Conservation (phyloP, 306 rosid genomes). For the Begonia masoniana region DNA sequence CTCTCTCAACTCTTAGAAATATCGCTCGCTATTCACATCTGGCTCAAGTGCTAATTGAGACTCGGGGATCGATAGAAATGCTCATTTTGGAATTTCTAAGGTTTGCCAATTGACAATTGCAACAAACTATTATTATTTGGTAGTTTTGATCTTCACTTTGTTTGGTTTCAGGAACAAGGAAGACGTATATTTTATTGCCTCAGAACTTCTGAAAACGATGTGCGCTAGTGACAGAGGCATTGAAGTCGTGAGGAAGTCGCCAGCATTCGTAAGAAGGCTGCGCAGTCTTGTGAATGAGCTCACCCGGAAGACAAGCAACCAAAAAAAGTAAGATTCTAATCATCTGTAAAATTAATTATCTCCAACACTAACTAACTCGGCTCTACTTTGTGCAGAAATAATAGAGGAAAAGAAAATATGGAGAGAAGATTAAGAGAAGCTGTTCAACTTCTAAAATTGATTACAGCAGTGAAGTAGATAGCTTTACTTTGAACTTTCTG, state of each 20-base stretch:
- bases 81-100: slow-evolving; percentile 58
- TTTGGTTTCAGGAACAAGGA: slow-evolving; percentile 66
- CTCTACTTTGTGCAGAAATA: slow-evolving; percentile 34
- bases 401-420: slow-evolving; percentile 31
- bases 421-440: slow-evolving; percentile 73
- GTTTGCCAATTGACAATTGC: slow-evolving; percentile 14
- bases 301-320: slow-evolving; percentile 31
- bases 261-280: slow-evolving; percentile 57
- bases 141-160: neutral
- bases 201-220: slow-evolving; percentile 63
- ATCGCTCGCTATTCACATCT: slow-evolving; percentile 72
- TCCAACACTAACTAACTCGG: neutral
- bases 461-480: slow-evolving; percentile 3
- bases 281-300: slow-evolving; percentile 61
- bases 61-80: slow-evolving; percentile 34
- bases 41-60: slow-evolving; percentile 44
- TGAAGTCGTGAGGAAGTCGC: slow-evolving; percentile 38
- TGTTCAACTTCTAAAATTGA: slow-evolving; percentile 41
- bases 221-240: slow-evolving; percentile 40
- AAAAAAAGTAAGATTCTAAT: slow-evolving; percentile 44
- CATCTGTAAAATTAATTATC: neutral
- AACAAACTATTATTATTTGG: neutral
- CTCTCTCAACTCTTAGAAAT: slow-evolving; percentile 69
- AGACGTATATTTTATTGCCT: slow-evolving; percentile 59
- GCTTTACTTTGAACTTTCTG: no score